A percentile compares a stretch with the other conserved stretches of the same genome.
phyloP scores from a whole-genome alignment of 768 basidiomycete genomes.

The Amanita muscaria region DNA sequence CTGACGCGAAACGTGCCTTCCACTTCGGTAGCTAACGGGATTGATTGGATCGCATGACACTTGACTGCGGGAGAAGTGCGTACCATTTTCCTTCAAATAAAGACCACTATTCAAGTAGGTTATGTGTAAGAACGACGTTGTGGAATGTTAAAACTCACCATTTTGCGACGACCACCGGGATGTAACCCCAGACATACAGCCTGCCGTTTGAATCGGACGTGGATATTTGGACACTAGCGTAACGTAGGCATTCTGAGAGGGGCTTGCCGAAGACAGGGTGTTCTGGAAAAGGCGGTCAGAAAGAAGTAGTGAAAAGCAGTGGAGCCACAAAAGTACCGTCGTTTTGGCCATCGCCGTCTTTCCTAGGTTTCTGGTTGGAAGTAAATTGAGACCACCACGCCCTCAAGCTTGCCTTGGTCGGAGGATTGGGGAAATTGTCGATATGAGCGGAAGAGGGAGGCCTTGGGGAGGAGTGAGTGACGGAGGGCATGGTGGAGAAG shows the following conservation, averaged over 20 bases:
- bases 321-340: slow-evolving; percentile 29
- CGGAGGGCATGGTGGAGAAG: slow-evolving; percentile 2
- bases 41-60: slow-evolving; percentile 1
- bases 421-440: slow-evolving; percentile 14
- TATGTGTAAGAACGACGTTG: slow-evolving; percentile 2
- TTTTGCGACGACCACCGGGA: slow-evolving; percentile 96
- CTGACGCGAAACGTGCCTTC: slow-evolving; percentile 93
- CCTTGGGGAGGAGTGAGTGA: background rate
- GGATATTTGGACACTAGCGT: slow-evolving; percentile 90
- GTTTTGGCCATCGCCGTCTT: slow-evolving; percentile 34
- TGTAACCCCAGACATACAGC: slow-evolving; percentile 86
- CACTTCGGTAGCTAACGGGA: slow-evolving; percentile 68
- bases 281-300: slow-evolving; percentile 29
- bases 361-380: slow-evolving; percentile 53
- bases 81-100: slow-evolving; percentile 91
- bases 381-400: slow-evolving; percentile 81
- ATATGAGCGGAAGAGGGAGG: background rate
- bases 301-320: slow-evolving; percentile 1
- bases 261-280: slow-evolving; percentile 76
- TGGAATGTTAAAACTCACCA: slow-evolving; percentile 46
- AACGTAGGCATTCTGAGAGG: slow-evolving; percentile 72
- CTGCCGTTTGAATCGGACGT: slow-evolving; percentile 78
- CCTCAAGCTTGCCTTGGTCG: slow-evolving; percentile 54
- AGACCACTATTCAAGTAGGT: slow-evolving; percentile 51
- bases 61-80: slow-evolving; percentile 11